A percentile compares a stretch with the other conserved stretches of the same genome.
These are phyloP conservation scores for Suhomyces pyralidae DNA, from an alignment of 805 yeast genomes.

Conservation along the genomic window DNA sequence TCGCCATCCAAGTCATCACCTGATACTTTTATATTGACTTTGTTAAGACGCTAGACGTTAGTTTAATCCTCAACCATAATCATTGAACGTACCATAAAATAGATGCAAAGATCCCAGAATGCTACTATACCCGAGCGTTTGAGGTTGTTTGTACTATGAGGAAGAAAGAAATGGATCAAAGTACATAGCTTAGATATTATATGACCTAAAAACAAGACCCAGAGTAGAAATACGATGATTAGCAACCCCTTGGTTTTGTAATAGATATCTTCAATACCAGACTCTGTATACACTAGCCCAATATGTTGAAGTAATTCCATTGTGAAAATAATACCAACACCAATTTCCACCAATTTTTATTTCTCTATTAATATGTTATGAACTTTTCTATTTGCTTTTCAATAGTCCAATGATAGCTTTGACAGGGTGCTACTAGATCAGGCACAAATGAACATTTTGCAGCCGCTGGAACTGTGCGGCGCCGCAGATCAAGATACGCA, in stretches of 20 bases:
- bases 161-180: neutral
- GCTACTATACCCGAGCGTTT: slow-evolving; percentile 2
- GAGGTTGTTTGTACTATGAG: slow-evolving; percentile 4
- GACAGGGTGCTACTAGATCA: neutral
- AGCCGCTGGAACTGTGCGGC: neutral
- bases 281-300: slow-evolving; percentile 15
- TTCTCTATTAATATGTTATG: too few species aligned
- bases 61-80: neutral
- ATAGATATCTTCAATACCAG: neutral
- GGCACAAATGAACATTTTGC: neutral
- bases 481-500: neutral
- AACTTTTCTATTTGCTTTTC: too few species aligned
- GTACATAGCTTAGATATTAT: neutral
- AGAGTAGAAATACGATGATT: neutral
- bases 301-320: slow-evolving; percentile 33
- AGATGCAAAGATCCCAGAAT: slow-evolving; percentile 23
- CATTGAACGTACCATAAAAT: slow-evolving; percentile 23
- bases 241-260: neutral
- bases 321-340: neutral
- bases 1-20: slow-evolving; percentile 42
- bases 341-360: too few species aligned
- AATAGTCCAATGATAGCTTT: neutral
- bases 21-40: slow-evolving; percentile 33
- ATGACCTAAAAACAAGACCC: neutral
- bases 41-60: slow-evolving; percentile 27